Conservation (phyloP, 2,329 filamentous ascomycete genomes). For the Sporothrix mexicana region DNA sequence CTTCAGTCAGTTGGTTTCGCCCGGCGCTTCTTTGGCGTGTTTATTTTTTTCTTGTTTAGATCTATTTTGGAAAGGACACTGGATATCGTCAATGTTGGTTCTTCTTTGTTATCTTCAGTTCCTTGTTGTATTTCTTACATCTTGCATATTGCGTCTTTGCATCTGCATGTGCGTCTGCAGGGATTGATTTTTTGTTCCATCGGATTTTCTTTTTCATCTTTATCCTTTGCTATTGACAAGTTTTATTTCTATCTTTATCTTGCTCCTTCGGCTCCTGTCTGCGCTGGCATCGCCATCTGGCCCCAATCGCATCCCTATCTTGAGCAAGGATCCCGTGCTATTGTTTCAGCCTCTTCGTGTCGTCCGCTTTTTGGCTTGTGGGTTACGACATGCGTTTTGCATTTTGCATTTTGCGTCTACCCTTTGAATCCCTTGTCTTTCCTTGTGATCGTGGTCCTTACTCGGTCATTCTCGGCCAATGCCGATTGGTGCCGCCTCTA, state of each 20-base stretch:
- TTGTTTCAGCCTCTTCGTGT: conserved; percentile 20
- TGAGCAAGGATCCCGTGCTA: background rate
- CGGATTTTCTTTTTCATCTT: background rate
- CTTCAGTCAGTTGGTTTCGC: background rate
- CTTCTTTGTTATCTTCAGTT: background rate
- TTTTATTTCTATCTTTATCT: conserved; percentile 6
- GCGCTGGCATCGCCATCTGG: background rate
- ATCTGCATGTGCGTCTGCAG: conserved; percentile 19
- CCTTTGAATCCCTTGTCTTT: background rate
- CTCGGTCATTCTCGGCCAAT: background rate
- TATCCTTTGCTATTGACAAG: background rate
- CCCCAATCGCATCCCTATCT: conserved; percentile 8
- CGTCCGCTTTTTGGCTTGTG: background rate
- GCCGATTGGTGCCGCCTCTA: background rate
- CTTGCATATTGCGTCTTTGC: background rate
- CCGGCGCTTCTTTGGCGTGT: background rate
- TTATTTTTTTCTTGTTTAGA: background rate
- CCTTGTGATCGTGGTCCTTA: background rate
- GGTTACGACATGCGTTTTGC: background rate
- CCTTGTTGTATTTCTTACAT: background rate
- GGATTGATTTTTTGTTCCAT: background rate
- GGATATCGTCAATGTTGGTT: background rate
- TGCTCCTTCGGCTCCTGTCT: conserved; percentile 1
- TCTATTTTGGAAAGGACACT: background rate
- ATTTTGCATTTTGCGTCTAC: background rate